phyloP scores from a whole-genome alignment of 306 rosid genomes.

The Senna siamea region DNA sequence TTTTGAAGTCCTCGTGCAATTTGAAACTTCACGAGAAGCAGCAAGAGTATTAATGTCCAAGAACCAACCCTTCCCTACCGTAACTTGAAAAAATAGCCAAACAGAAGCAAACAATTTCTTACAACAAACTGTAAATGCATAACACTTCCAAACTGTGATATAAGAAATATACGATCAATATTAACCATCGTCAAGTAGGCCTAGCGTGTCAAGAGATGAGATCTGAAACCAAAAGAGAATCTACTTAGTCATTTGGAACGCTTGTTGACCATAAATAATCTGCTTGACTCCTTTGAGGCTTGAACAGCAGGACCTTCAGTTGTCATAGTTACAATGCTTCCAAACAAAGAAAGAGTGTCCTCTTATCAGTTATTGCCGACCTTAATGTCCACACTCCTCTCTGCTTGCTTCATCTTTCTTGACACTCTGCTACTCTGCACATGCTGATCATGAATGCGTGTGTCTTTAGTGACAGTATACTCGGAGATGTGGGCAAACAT shows the following conservation, averaged over 20 bases:
- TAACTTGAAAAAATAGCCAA: too few species aligned
- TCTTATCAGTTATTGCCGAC: not conserved
- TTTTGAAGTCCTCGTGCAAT: too few species aligned
- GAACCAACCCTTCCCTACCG: too few species aligned
- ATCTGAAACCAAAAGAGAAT: not conserved
- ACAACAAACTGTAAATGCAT: not conserved
- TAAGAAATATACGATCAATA: too few species aligned
- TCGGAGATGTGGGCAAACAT: not conserved
- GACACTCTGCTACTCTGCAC: slow-evolving; percentile 35
- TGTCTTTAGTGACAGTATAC: not conserved
- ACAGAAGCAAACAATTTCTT: too few species aligned
- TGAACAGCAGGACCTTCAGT: not conserved
- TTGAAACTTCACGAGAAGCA: too few species aligned
- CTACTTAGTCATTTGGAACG: not conserved
- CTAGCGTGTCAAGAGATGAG: not conserved
- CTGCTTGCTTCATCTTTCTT: slow-evolving; percentile 38
- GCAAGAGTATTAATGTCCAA: too few species aligned
- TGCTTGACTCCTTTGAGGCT: not conserved
- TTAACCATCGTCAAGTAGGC: not conserved
- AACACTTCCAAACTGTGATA: not conserved
- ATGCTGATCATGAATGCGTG: not conserved
- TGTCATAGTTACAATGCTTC: too few species aligned
- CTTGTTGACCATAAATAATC: not conserved
- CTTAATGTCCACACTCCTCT: not conserved
- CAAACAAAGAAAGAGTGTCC: not conserved